Evolutionary conservation across 2,329 filamentous ascomycete genomes (phyloP).

Genomic region (Fusarium compactum): DNA sequence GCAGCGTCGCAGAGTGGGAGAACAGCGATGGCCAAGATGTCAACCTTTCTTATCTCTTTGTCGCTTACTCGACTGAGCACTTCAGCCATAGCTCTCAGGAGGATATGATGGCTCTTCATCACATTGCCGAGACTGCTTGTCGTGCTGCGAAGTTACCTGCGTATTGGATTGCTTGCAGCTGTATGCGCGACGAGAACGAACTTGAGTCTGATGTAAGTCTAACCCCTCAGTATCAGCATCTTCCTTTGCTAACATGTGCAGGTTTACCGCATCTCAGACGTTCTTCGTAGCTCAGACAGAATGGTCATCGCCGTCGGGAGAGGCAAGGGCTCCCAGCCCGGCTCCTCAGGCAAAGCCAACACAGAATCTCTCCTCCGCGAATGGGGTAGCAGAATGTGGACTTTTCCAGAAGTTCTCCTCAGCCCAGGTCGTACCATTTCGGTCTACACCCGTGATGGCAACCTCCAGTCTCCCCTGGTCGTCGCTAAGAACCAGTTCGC

Average conservation of each 20-base stretch:
- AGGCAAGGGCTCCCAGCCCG: conserved; percentile 25
- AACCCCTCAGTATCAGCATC: no score
- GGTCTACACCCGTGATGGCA: conserved; percentile 44
- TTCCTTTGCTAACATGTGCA: conserved; percentile 13
- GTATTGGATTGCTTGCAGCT: conserved; percentile 48
- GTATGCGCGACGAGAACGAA: conserved; percentile 43
- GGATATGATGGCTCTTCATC: conserved; percentile 44
- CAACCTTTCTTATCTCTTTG: conserved; percentile 43
- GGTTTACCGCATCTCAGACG: conserved; percentile 46
- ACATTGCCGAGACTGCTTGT: conserved; percentile 47
- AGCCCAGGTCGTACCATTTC: conserved; percentile 42
- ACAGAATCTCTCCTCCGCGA: conserved; percentile 44
- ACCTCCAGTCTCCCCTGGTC: conserved; percentile 33
- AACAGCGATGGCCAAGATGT: conserved; percentile 35
- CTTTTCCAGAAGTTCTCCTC: conserved; percentile 47
- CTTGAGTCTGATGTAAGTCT: conserved; percentile 43
- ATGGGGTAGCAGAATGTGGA: conserved; percentile 49
- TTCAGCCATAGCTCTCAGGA: conserved; percentile 41
- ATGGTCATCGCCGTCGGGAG: conserved; percentile 45
- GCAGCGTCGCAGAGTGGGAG: conserved; percentile 43
- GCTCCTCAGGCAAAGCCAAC: conserved; percentile 26
- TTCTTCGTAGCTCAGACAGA: conserved; percentile 43
- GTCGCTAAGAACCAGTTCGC: conserved; percentile 52
- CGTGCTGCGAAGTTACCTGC: conserved; percentile 43
- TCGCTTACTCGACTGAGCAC: conserved; percentile 46